phyloP scores from a whole-genome alignment of 1,284 basidiomycete species.

The Ustilago hordei region DNA sequence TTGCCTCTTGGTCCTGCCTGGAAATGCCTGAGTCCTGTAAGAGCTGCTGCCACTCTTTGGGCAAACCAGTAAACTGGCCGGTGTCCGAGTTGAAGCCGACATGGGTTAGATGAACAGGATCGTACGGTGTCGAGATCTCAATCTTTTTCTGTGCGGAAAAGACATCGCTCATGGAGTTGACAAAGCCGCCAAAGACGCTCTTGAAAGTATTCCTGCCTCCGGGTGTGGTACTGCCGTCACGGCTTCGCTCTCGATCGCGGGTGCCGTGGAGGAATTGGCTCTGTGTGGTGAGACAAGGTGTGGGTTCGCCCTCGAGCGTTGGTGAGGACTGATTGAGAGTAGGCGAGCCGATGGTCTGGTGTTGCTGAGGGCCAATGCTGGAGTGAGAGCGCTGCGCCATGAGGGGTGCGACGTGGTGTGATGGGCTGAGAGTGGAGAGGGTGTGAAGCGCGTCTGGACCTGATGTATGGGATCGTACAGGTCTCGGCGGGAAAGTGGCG shows the following conservation, averaged over 20 bases:
- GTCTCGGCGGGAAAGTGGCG: conserved; percentile 34
- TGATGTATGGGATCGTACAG: conserved; percentile 53
- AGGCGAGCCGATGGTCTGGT: conserved; percentile 36
- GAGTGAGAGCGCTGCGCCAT: conserved; percentile 51
- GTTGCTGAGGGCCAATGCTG: conserved; percentile 50
- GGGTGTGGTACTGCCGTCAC: conserved; percentile 42
- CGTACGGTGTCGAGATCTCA: conserved; percentile 96
- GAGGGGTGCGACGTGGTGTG: conserved; percentile 39
- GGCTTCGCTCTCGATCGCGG: conserved; percentile 44
- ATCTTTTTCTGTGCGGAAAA: conserved; percentile 83
- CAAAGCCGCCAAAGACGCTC: conserved; percentile 69
- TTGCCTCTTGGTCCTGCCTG: conserved; percentile 92
- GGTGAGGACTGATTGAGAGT: conserved; percentile 44
- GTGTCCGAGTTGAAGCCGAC: conserved; percentile 99
- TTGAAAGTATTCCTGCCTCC: conserved; percentile 65
- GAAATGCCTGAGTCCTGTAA: conserved; percentile 97
- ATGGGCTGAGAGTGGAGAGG: conserved; percentile 24
- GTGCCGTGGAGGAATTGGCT: conserved; percentile 47
- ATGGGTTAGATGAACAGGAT: conserved; percentile 99
- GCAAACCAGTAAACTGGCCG: conserved; percentile 89
- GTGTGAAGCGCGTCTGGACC: conserved; percentile 40
- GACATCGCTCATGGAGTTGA: conserved; percentile 75
- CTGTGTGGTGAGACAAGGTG: conserved; percentile 37
- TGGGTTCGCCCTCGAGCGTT: conserved; percentile 30
- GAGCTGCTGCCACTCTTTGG: conserved; percentile 98